A percentile compares a stretch with the other conserved stretches of the same genome.
phyloP scores from a whole-genome alignment of 306 rosid genomes.

The Vicia faba region DNA sequence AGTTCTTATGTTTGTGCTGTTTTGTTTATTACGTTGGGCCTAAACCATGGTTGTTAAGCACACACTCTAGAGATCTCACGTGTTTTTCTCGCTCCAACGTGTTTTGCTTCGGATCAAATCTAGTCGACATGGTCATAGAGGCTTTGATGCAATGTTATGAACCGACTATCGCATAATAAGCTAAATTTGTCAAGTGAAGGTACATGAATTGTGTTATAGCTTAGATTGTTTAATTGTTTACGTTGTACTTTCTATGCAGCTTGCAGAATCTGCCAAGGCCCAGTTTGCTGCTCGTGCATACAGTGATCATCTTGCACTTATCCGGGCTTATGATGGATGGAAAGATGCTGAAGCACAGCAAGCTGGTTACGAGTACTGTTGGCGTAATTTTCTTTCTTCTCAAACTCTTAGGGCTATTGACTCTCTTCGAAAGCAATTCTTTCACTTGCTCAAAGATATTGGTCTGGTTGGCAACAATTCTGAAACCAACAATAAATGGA shows the following conservation, averaged over 20 bases:
- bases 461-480: constrained; percentile 70
- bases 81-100: too few species aligned
- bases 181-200: constrained; percentile 7
- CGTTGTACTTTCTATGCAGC: constrained; percentile 56
- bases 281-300: constrained; percentile 67
- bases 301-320: constrained; percentile 91
- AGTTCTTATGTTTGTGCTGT: constrained; percentile 18
- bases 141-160: background rate
- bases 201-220: constrained; percentile 3
- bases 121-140: constrained; percentile 8
- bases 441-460: constrained; percentile 77
- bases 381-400: constrained; percentile 87
- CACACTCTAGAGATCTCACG: too few species aligned
- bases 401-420: constrained; percentile 91
- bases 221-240: constrained; percentile 30
- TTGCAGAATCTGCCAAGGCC: constrained; percentile 89
- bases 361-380: constrained; percentile 87
- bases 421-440: constrained; percentile 80
- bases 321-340: constrained; percentile 93
- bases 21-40: constrained; percentile 17
- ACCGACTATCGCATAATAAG: background rate
- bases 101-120: too few species aligned
- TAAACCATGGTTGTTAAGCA: background rate
- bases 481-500: constrained; percentile 60
- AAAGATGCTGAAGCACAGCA: constrained; percentile 76